Conservation (phyloP, 1,139 yeast species). For the Saccharomycopsis hybrid region DNA sequence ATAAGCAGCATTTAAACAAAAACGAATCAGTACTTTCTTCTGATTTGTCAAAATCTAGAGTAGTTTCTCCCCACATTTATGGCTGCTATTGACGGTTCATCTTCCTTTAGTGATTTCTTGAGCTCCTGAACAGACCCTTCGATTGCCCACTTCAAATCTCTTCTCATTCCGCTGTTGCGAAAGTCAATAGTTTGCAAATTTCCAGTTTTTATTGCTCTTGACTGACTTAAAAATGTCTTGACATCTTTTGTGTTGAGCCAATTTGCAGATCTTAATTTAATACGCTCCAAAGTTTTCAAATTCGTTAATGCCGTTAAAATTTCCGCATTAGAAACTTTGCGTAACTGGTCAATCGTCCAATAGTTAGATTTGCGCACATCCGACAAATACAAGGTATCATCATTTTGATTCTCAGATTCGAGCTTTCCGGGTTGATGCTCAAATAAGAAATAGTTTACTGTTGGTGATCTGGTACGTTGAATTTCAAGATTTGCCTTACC, state of each 20-base stretch:
- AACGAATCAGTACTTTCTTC: no score
- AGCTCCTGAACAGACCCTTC: conserved; percentile 25
- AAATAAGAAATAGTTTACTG: conserved; percentile 2
- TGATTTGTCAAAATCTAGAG: neutral
- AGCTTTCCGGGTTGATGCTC: conserved; percentile 7
- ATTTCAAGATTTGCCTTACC: neutral
- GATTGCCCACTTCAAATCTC: conserved; percentile 50
- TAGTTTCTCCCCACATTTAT: neutral
- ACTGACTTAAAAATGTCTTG: conserved; percentile 29
- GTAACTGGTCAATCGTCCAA: conserved; percentile 34
- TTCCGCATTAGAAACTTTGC: conserved; percentile 35
- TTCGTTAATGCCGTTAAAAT: conserved; percentile 33
- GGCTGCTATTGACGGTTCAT: neutral
- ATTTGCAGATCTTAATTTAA: conserved; percentile 42
- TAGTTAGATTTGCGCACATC: conserved; percentile 34
- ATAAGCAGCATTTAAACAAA: no score
- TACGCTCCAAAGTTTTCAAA: conserved; percentile 27
- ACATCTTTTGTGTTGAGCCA: conserved; percentile 45
- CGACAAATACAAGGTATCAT: conserved; percentile 38
- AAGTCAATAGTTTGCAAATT: conserved; percentile 34
- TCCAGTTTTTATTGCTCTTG: conserved; percentile 22
- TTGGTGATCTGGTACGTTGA: neutral
- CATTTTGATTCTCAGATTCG: conserved; percentile 22
- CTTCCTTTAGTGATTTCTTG: neutral
- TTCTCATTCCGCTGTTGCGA: conserved; percentile 53